Base-by-base conservation (phyloP, 352 stramenopile genomes). In the Aphanomyces invadans region DNA sequence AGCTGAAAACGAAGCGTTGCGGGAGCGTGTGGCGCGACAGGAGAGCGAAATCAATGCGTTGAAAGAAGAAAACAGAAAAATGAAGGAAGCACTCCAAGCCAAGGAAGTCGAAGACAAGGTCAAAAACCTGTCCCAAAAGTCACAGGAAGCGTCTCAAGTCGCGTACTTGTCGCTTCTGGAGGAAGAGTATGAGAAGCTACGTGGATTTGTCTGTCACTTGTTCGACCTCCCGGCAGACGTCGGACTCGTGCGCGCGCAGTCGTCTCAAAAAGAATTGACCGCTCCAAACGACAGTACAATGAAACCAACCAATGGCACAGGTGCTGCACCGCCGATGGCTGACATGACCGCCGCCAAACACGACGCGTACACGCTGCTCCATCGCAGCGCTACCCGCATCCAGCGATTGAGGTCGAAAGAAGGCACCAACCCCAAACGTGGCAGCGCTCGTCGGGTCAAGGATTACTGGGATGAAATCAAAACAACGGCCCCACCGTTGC, bases 381-480 rank as follows among this genome's bases (percentile, higher is more conserved):
- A 67, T 17, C 60, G 60, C 7, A 59, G 39, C 12, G 60, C 60
- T 25, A 57, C 60, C 29, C 60, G 60, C 5, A 31, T 67, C 29
- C 48, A 67, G 15, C 60, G 60, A 21, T 25, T 48, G n/a, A 39
- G 60, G 11, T 67, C 60, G 0, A 67, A 67, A 17, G 60, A 67
- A 39, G 36, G 36, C 7, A 57, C 21, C 60, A 67, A 67, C 15
- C 55, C 36, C 36, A 63, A 53, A 21, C 60, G 89, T 68, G 85
- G 85, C 61, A 92, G 84, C 23, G 80, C 83, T 25, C 83, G 85
- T 19, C 81, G 86, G 9, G 84, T 95, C 17, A 95, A 92, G 63
- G 86, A 95, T 36, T 83, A 92, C 54, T 95, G 86, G 86, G 86
- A 95, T 55, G 86, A 95, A 64, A 95, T 95, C 72, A 83, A 82